Evolutionary conservation across 2,329 filamentous ascomycete genomes (phyloP).

Genomic region (Xylariales sp.): DNA sequence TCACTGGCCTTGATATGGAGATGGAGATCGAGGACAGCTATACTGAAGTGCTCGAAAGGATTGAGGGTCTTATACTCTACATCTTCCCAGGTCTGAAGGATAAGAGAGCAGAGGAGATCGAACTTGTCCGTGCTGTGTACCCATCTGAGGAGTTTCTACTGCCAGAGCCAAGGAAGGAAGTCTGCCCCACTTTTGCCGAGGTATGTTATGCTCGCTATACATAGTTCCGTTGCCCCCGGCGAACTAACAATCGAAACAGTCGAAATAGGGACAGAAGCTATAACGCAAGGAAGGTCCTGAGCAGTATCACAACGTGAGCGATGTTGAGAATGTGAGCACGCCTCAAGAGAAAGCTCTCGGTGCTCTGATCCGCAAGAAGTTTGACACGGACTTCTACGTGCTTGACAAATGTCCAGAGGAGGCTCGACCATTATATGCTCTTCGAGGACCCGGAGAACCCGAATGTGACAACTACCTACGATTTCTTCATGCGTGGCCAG

Average conservation of each 20-base stretch:
- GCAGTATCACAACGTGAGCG: conserved; percentile 62
- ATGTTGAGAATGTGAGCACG: conserved; percentile 76
- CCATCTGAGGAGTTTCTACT: conserved; percentile 74
- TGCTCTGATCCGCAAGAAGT: conserved; percentile 79
- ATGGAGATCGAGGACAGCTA: conserved; percentile 83
- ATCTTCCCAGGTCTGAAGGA: conserved; percentile 73
- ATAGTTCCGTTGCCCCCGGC: too few species aligned
- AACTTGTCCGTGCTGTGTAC: conserved; percentile 67
- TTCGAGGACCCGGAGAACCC: conserved; percentile 56
- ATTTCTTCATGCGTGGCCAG: conserved; percentile 85
- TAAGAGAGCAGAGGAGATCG: conserved; percentile 66
- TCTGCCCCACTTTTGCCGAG: conserved; percentile 73
- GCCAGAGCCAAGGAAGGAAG: conserved; percentile 68
- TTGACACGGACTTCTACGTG: conserved; percentile 92
- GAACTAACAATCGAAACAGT: too few species aligned
- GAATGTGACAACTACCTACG: conserved; percentile 50
- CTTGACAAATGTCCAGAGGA: conserved; percentile 92
- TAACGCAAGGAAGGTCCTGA: conserved; percentile 68
- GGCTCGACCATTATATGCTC: conserved; percentile 89
- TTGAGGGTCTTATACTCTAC: conserved; percentile 70
- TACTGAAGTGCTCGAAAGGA: conserved; percentile 65
- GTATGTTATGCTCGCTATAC: too few species aligned
- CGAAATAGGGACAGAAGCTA: conserved; percentile 72
- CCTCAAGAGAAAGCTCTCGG: conserved; percentile 88
- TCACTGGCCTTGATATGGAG: conserved; percentile 83